Base-by-base conservation (phyloP, 176 grass and related monocot species). In the Triticum monococcum region DNA sequence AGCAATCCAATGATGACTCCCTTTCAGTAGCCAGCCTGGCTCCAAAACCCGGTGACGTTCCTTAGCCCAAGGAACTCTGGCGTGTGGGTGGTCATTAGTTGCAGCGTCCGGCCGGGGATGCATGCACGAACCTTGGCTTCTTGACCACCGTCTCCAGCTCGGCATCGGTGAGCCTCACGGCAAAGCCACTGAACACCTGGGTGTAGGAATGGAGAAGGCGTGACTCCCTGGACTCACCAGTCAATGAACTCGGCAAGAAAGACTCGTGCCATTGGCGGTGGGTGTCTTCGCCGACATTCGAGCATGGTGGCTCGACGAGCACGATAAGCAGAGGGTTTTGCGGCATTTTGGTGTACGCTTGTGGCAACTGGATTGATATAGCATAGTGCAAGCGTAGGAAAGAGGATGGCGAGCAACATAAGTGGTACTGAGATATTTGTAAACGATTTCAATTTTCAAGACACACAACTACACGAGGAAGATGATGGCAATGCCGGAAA, bases 1-100 rank as follows among this genome's bases (percentile, higher is more conserved):
- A 95, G 77, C 3, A 95, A 13, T 11, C 92, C 90, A 20, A 95
- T 67, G 18, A 95, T 48, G 30, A 84, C 36, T 0, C 92, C 92
- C 64, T 87, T 62, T 0, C 92, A 85, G 3, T 78, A 85, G 9
- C 46, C 7, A 5, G 73, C 52, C 6, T 88, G 43, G 1, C 70
- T 78, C 87, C 81, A 88, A 3, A 88, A 61, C 25, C 64, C 64
- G 1, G 28, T 12, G 74, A n/a, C 37, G 0, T 26, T 30, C 65
- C 10, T 50, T 12, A 89, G 57, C 1, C 87, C 87, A 2, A 89
- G 75, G 31, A 88, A 89, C 43, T n/a, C 35, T 9, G 86, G 89
- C 2, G 86, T 89, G 89, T 87, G 87, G 5, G 87, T 94, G 8
- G 89, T 94, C 68, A 35, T 57, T 11, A 85, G 83, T 12, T 33